Evolutionary conservation across 2,329 filamentous ascomycete genomes (phyloP).

Genomic region (Shiraia bambusicola): DNA sequence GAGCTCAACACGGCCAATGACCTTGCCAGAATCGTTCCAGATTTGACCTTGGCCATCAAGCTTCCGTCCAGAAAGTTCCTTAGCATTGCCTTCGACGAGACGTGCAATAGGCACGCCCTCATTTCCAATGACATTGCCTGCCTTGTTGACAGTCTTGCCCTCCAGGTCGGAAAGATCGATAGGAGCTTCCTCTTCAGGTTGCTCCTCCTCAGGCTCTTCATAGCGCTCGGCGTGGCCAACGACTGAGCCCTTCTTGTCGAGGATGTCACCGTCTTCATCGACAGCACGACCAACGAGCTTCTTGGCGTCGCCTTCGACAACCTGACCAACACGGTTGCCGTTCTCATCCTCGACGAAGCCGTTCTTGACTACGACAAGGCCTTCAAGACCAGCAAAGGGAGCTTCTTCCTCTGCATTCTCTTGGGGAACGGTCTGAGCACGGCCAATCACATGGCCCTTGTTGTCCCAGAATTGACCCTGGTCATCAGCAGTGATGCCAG

Average conservation of each 20-base stretch:
- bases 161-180: constrained; percentile 50
- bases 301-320: constrained; percentile 54
- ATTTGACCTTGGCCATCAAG: constrained; percentile 72
- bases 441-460: constrained; percentile 55
- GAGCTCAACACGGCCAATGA: constrained; percentile 68
- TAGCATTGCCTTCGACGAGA: constrained; percentile 66
- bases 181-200: constrained; percentile 45
- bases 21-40: constrained; percentile 70
- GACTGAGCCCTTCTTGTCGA: constrained; percentile 56
- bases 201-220: constrained; percentile 66
- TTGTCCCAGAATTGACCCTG: constrained; percentile 57
- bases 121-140: constrained; percentile 53
- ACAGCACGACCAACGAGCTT: constrained; percentile 54
- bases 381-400: constrained; percentile 54
- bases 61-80: constrained; percentile 66
- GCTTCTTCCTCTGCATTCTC: constrained; percentile 53
- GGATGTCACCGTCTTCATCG: constrained; percentile 56
- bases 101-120: constrained; percentile 59
- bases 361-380: constrained; percentile 52
- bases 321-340: constrained; percentile 52
- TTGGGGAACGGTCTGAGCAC: constrained; percentile 50
- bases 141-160: constrained; percentile 53
- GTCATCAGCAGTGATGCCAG: constrained; percentile 47
- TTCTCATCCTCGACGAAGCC: constrained; percentile 54
- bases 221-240: constrained; percentile 55